These are phyloP conservation scores for Hemisphaericaspora xylofermentans DNA, from an alignment of 1,139 yeast species.

Conservation along the genomic window DNA sequence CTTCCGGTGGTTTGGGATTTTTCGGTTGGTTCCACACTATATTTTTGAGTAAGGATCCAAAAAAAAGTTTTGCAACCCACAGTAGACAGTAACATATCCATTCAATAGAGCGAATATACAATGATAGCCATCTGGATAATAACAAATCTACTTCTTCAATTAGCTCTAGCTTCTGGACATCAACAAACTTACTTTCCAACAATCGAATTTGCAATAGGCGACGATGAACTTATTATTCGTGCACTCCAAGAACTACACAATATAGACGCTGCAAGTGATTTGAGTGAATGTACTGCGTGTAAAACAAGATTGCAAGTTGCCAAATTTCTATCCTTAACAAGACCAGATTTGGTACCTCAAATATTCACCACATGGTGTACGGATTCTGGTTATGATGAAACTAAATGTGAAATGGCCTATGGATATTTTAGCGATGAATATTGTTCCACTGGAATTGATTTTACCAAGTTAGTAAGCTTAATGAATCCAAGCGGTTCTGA, in stretches of 20 bases:
- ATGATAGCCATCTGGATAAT: conserved; percentile 1
- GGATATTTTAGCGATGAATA: conserved; percentile 22
- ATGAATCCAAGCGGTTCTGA: conserved; percentile 51
- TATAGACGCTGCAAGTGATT: conserved; percentile 21
- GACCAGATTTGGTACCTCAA: conserved; percentile 43
- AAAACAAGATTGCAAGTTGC: conserved; percentile 40
- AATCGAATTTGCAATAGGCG: conserved; percentile 13
- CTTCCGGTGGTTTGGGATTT: no score
- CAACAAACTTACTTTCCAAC: conserved; percentile 13
- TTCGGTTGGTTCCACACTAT: no score
- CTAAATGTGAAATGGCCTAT: conserved; percentile 22
- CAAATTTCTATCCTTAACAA: conserved; percentile 35
- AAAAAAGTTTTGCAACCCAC: no score
- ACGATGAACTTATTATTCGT: conserved; percentile 16
- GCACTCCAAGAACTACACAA: conserved; percentile 20
- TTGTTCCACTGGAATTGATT: conserved; percentile 32
- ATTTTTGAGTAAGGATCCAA: no score
- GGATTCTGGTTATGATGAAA: conserved; percentile 31
- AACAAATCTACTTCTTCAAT: background rate
- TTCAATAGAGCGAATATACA: background rate
- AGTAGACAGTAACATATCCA: no score
- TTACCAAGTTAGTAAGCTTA: conserved; percentile 43
- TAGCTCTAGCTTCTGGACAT: conserved; percentile 6
- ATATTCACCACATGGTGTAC: conserved; percentile 46
- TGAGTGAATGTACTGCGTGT: conserved; percentile 38